phyloP scores from a whole-genome alignment of 78 protist species.

The Monocercomonoides exilis region DNA sequence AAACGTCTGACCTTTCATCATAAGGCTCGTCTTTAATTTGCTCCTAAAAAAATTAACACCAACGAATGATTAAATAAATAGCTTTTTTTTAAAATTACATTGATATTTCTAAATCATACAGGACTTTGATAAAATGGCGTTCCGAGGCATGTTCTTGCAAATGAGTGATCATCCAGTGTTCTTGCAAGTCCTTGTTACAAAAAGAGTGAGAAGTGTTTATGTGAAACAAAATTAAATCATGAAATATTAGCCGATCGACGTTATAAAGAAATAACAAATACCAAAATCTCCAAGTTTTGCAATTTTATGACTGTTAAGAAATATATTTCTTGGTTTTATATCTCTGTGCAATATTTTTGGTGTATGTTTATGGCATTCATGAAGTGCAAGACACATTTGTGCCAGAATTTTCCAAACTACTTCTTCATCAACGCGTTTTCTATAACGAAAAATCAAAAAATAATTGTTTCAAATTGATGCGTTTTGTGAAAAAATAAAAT shows the following conservation, averaged over 20 bases:
- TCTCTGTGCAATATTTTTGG: constrained; percentile 57
- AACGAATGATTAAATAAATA: background rate
- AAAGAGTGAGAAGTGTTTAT: too few species aligned
- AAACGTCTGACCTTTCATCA: constrained; percentile 10
- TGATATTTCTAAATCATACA: background rate
- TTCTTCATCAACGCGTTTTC: constrained; percentile 48
- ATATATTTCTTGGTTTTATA: constrained; percentile 59
- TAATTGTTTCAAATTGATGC: background rate
- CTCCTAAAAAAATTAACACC: constrained; percentile 16
- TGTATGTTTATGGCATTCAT: constrained; percentile 51
- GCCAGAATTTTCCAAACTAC: constrained; percentile 55
- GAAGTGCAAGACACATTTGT: constrained; percentile 57
- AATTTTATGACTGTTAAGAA: constrained; percentile 45
- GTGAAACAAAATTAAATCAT: too few species aligned
- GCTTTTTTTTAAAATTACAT: background rate
- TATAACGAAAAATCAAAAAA: background rate
- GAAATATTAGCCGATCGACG: too few species aligned
- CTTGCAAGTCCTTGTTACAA: constrained; percentile 40
- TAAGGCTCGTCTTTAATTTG: constrained; percentile 37
- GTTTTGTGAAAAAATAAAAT: background rate
- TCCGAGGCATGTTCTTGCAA: constrained; percentile 74
- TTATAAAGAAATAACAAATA: background rate
- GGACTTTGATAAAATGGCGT: constrained; percentile 81
- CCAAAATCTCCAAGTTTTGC: constrained; percentile 88
- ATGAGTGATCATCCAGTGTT: constrained; percentile 38